Evolutionary conservation across 352 stramenopile species (phyloP).

Genomic region (Phytophthora megakarya): DNA sequence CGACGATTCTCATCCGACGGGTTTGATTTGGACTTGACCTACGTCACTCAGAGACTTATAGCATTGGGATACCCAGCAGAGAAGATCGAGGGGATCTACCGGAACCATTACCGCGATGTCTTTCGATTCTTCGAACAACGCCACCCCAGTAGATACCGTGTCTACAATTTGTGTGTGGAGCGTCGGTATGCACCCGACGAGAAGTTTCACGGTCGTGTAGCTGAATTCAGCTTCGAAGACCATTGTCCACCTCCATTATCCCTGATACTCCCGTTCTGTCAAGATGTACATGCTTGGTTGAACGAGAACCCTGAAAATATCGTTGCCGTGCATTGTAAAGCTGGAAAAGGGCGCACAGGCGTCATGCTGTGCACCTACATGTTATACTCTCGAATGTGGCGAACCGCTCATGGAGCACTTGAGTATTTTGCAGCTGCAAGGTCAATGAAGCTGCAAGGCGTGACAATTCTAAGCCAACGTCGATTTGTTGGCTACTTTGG

Average conservation of each 20-base stretch:
- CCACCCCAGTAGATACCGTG: constrained; percentile 78
- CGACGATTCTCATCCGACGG: constrained; percentile 83
- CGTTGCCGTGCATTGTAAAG: constrained; percentile 92
- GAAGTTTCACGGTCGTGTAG: constrained; percentile 77
- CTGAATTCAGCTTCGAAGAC: constrained; percentile 87
- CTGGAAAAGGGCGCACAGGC: constrained; percentile 88
- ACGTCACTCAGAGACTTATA: constrained; percentile 88
- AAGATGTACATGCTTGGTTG: constrained; percentile 65
- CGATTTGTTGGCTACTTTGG: constrained; percentile 83
- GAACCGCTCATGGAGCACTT: constrained; percentile 61
- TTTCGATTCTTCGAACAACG: constrained; percentile 89
- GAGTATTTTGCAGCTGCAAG: constrained; percentile 70
- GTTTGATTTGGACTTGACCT: constrained; percentile 93
- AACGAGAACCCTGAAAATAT: constrained; percentile 67
- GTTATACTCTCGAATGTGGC: constrained; percentile 69
- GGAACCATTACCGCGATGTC: constrained; percentile 91
- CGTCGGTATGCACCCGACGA: constrained; percentile 71
- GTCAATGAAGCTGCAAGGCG: constrained; percentile 78
- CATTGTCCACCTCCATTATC: constrained; percentile 82
- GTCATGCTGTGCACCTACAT: constrained; percentile 89
- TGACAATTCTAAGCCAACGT: constrained; percentile 84
- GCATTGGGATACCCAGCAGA: constrained; percentile 90
- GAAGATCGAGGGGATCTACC: constrained; percentile 88
- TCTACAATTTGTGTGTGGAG: constrained; percentile 94
- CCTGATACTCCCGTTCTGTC: constrained; percentile 76